Evolutionary conservation across 2,329 filamentous ascomycete species (phyloP).

Genomic region (Fusarium denticulatum): DNA sequence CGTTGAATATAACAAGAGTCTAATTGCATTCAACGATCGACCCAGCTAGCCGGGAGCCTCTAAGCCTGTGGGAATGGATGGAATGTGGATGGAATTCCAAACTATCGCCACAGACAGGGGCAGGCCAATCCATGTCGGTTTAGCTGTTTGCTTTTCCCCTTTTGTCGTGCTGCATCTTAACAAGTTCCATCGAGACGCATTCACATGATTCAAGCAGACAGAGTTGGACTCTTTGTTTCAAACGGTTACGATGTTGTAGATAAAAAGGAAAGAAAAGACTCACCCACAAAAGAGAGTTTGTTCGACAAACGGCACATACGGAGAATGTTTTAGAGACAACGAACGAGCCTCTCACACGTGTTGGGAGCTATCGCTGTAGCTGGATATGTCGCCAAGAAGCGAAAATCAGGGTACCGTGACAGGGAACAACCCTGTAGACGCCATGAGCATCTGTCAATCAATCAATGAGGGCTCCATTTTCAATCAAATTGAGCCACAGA

Average conservation of each 20-base stretch:
- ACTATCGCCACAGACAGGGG: slow-evolving; percentile 30
- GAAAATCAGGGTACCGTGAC: slow-evolving; percentile 18
- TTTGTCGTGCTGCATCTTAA: slow-evolving; percentile 20
- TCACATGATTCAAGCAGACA: slow-evolving; percentile 15
- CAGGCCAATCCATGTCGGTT: slow-evolving; percentile 3
- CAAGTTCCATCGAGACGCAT: slow-evolving; percentile 8
- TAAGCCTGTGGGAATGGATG: slow-evolving; percentile 9
- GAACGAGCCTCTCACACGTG: slow-evolving; percentile 13
- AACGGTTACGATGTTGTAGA: neutral
- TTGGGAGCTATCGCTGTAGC: neutral
- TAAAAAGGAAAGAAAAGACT: neutral
- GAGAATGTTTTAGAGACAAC: neutral
- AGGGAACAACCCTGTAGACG: slow-evolving; percentile 12
- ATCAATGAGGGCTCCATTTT: slow-evolving; percentile 7
- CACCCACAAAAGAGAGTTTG: neutral
- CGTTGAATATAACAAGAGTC: neutral
- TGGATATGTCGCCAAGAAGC: slow-evolving; percentile 7
- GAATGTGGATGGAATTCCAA: slow-evolving; percentile 36
- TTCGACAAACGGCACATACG: neutral
- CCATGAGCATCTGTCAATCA: slow-evolving; percentile 11
- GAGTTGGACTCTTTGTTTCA: neutral
- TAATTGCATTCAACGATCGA: slow-evolving; percentile 17
- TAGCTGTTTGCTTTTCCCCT: slow-evolving; percentile 12
- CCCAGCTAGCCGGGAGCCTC: slow-evolving; percentile 25
- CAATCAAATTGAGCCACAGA: slow-evolving; percentile 14